phyloP scores from a whole-genome alignment of 495 filamentous ascomycete genomes.

The Bombardia bombarda region DNA sequence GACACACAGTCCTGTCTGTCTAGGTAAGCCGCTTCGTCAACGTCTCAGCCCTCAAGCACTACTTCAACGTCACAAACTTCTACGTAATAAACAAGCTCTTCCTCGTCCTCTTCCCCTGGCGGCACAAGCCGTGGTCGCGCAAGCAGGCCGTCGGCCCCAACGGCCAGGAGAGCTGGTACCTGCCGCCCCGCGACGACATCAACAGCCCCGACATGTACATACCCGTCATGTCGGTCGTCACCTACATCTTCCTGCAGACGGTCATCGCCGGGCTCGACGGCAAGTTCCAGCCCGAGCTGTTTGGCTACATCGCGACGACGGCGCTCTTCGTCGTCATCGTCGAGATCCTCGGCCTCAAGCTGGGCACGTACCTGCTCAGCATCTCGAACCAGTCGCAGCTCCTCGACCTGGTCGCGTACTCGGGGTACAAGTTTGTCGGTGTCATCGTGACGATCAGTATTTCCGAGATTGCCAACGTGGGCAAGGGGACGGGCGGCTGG shows the following conservation, averaged over 20 bases:
- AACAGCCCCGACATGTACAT: constrained; percentile 99
- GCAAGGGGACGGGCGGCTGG: constrained; percentile 75
- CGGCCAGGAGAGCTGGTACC: constrained; percentile 75
- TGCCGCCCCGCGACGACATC: constrained; percentile 92
- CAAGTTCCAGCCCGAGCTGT: constrained; percentile 84
- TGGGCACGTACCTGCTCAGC: constrained; percentile 84
- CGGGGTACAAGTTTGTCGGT: constrained; percentile 97
- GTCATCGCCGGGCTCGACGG: constrained; percentile 87
- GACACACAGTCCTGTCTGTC: too few relatives aligned
- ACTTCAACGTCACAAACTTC: constrained; percentile 93
- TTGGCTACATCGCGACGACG: constrained; percentile 79
- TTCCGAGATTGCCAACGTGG: constrained; percentile 67
- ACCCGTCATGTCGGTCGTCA: constrained; percentile 87
- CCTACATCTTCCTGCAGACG: constrained; percentile 89
- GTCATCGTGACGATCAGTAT: constrained; percentile 79
- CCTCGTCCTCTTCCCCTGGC: constrained; percentile 93
- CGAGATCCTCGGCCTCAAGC: constrained; percentile 82
- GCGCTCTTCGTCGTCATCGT: constrained; percentile 74
- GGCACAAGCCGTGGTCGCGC: constrained; percentile 93
- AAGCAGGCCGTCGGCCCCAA: constrained; percentile 53
- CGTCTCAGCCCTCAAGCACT: constrained; percentile 87
- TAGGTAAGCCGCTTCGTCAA: constrained; percentile 92
- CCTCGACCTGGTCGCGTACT: constrained; percentile 89
- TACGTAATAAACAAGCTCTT: constrained; percentile 79
- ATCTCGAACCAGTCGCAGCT: constrained; percentile 85